Percentiles rank a stretch among this genome's conserved stretches.
These are phyloP conservation scores for Neurospora sp. DNA, from an alignment of 495 filamentous ascomycete species.

Conservation along the genomic window DNA sequence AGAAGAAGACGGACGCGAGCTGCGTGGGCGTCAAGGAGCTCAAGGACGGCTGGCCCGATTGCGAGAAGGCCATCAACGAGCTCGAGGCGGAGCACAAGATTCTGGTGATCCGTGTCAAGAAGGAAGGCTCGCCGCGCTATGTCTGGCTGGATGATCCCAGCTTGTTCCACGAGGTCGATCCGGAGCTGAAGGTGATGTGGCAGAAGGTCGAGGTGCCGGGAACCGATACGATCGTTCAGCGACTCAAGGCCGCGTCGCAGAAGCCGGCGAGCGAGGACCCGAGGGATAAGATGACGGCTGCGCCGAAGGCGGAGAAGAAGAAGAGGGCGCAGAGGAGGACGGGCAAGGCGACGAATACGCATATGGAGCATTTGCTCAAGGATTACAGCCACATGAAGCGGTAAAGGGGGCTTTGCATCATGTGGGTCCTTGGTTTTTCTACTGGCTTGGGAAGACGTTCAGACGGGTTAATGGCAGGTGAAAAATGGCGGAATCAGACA, in stretches of 20 bases:
- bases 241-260: slow-evolving; percentile 61
- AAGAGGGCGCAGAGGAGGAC: slow-evolving; percentile 55
- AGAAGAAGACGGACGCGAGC: slow-evolving; percentile 67
- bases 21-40: slow-evolving; percentile 78
- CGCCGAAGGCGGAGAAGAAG: slow-evolving; percentile 58
- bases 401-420: slow-evolving; percentile 5
- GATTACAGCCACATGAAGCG: slow-evolving; percentile 59
- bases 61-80: slow-evolving; percentile 62
- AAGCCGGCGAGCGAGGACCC: slow-evolving; percentile 68
- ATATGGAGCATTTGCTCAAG: slow-evolving; percentile 81
- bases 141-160: slow-evolving; percentile 84
- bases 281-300: slow-evolving; percentile 47
- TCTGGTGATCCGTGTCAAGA: slow-evolving; percentile 80
- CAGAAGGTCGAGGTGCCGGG: slow-evolving; percentile 67
- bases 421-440: neutral
- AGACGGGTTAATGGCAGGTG: neutral
- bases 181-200: slow-evolving; percentile 78
- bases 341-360: slow-evolving; percentile 82
- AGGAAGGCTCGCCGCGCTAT: slow-evolving; percentile 74
- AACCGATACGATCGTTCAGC: slow-evolving; percentile 62
- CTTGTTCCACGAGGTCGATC: slow-evolving; percentile 63
- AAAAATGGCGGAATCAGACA: neutral
- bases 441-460: neutral
- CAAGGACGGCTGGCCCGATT: slow-evolving; percentile 88
- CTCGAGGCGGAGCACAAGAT: slow-evolving; percentile 72